Base-by-base conservation (phyloP, 2,329 filamentous ascomycete species). In the Botrytis galanthina region DNA sequence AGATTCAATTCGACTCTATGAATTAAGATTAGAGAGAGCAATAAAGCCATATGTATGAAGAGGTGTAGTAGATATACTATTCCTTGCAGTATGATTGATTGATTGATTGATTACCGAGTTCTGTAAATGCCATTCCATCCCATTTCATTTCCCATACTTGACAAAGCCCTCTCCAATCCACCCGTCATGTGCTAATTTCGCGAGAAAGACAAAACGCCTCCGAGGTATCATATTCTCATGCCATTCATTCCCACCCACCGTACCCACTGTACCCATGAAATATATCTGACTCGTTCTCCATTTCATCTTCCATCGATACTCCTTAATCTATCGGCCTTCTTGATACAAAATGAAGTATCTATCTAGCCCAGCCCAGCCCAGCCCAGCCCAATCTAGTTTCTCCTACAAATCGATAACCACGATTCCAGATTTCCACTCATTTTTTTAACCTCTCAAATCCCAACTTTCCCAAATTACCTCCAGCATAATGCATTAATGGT, bases 401-500 rank as follows among this genome's bases (percentile, higher is more conserved):
- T 51, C 26, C 26, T n/a, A 16, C 26, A 18, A 29, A 57, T 8
- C 1, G 2, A 16, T 42, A 29, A 29, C n/a, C 20, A 12, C 12
- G 10, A n/a, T 14, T 14, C 22, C 6, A 5, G 10, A 9, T 44
- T 37, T 46, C 54, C 35, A 35, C 57, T 44, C 14, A 70, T 29
- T 71, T 5, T 29, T 29, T 12, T 5, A 72, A 42, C 7, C 61
- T 32, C 14, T 66, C 71, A 14, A 73, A 73, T 8, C 71, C 71
- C 32, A 60, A 18, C 32, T 61, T 69, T 35, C 16, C 35, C 18
- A 73, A 18, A 16, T 37, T 57, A 3, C 63, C 42, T 0, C 71
- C 72, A 32, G 10, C 26, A 16, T 67, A 71, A 18, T 60, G 73
- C 42, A 80, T 48, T 37, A 80, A 59, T 6, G 79, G 79, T 42